Percentiles rank a stretch among this genome's conserved stretches.
phyloP scores from a whole-genome alignment of 2,329 filamentous ascomycete species.

The Aspergillus transmontanensis region DNA sequence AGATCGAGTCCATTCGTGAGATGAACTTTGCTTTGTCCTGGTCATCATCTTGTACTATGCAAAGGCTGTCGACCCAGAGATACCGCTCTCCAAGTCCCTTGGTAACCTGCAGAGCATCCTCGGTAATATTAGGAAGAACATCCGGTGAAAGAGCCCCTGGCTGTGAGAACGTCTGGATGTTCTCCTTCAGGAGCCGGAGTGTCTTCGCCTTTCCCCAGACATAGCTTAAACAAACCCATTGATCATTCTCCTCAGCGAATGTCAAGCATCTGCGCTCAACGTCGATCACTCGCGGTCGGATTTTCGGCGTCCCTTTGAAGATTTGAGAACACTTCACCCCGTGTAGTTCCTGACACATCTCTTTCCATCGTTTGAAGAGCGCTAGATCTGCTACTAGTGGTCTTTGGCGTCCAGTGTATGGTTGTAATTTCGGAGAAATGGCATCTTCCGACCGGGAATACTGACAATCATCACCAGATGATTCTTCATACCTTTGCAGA shows the following conservation, averaged over 20 bases:
- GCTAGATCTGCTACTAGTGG: background rate
- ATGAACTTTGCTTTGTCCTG: background rate
- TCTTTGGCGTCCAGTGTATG: background rate
- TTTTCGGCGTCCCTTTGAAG: background rate
- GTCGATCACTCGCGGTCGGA: background rate
- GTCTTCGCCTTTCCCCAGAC: background rate
- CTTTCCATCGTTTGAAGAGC: background rate
- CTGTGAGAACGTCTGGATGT: background rate
- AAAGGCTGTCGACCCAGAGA: constrained; percentile 1
- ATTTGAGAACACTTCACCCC: background rate
- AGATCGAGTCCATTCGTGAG: constrained; percentile 1
- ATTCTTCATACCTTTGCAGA: background rate
- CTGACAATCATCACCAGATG: no score
- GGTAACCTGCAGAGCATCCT: background rate
- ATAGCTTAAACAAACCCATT: constrained; percentile 1
- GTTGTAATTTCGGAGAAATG: background rate
- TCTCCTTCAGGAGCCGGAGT: background rate
- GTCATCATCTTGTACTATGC: background rate
- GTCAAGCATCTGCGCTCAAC: background rate
- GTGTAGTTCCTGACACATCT: background rate
- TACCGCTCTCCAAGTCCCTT: background rate
- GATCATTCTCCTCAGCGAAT: background rate
- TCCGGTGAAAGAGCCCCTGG: background rate
- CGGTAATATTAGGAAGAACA: background rate
- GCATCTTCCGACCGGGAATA: accelerated